Evolutionary conservation across 2,329 filamentous ascomycete genomes (phyloP).

Genomic region (Seiridium cupressi): DNA sequence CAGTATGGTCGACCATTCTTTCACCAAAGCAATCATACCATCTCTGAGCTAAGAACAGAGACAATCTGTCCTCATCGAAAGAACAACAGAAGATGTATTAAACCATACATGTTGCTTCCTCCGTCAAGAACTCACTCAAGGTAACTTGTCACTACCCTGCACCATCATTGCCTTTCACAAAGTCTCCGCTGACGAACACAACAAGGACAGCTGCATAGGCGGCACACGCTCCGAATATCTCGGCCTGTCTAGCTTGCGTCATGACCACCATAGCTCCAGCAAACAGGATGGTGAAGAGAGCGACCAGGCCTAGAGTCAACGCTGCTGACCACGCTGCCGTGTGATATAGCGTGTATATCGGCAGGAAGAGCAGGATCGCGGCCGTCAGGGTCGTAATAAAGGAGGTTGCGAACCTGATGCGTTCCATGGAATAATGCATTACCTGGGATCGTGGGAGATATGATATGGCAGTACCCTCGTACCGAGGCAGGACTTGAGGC

Average conservation of each 20-base stretch:
- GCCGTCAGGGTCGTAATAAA: background rate
- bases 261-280: background rate
- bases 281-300: background rate
- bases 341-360: background rate
- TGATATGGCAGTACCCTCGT: background rate
- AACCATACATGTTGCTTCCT: too few relatives aligned
- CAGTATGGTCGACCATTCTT: too few relatives aligned
- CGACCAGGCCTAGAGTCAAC: background rate
- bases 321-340: background rate
- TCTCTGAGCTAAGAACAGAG: too few relatives aligned
- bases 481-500: background rate
- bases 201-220: background rate
- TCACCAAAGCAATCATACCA: too few relatives aligned
- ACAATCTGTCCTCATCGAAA: too few relatives aligned
- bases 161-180: background rate
- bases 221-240: background rate
- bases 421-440: background rate
- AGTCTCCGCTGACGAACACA: background rate
- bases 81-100: too few relatives aligned
- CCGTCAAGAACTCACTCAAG: too few relatives aligned
- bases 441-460: background rate
- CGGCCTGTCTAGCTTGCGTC: background rate
- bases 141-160: too few relatives aligned
- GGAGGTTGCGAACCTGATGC: background rate
- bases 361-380: background rate